Conservation (phyloP, 2,329 filamentous ascomycete genomes). For the Cyclaneusma minus region DNA sequence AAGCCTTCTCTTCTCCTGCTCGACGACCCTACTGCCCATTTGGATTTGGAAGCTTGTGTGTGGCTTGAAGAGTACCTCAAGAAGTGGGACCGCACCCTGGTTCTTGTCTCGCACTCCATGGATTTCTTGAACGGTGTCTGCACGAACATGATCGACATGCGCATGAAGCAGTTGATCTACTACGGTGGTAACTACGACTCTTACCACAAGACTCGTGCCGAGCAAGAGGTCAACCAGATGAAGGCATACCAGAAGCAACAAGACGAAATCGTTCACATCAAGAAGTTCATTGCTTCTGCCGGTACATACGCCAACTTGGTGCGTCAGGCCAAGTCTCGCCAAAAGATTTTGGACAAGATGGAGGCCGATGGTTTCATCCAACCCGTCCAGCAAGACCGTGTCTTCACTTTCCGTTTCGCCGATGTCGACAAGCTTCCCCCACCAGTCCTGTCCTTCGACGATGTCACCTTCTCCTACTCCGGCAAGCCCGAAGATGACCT, state of each 20-base stretch:
- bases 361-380: slow-evolving; percentile 98
- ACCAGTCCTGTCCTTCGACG: slow-evolving; percentile 87
- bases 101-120: slow-evolving; percentile 94
- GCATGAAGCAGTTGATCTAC: slow-evolving; percentile 75
- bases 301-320: slow-evolving; percentile 99
- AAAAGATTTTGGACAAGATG: slow-evolving; percentile 99
- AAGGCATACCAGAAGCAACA: slow-evolving; percentile 99
- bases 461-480: slow-evolving; percentile 97
- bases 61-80: slow-evolving; percentile 99
- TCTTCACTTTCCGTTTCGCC: slow-evolving; percentile 97
- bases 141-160: slow-evolving; percentile 98
- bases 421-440: slow-evolving; percentile 99
- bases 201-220: slow-evolving; percentile 82
- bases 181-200: slow-evolving; percentile 99
- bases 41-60: slow-evolving; percentile 98
- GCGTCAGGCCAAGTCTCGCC: slow-evolving; percentile 93
- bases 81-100: slow-evolving; percentile 96
- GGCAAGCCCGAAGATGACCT: slow-evolving; percentile 79
- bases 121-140: slow-evolving; percentile 99
- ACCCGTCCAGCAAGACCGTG: slow-evolving; percentile 66
- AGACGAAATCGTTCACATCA: slow-evolving; percentile 98
- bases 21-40: slow-evolving; percentile 95
- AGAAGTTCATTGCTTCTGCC: slow-evolving; percentile 98
- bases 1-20: slow-evolving; percentile 91
- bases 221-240: slow-evolving; percentile 96